Evolutionary conservation across 2,329 filamentous ascomycete species (phyloP).

Genomic region (Fusarium sp.): DNA sequence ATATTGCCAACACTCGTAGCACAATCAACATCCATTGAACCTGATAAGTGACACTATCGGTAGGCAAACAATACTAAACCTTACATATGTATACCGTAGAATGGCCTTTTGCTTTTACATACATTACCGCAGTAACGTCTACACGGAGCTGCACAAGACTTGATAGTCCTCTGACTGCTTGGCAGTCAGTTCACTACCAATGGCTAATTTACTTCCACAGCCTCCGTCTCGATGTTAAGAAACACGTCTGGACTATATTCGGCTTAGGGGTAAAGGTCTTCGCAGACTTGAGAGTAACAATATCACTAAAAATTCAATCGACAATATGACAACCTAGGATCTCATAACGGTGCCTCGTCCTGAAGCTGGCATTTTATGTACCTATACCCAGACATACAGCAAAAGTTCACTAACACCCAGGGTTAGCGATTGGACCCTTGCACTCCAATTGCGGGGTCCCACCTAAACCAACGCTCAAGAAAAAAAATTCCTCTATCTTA

Average conservation of each 20-base stretch:
- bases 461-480: slow-evolving; percentile 17
- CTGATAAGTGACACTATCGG: too few relatives aligned
- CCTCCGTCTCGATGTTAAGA: neutral
- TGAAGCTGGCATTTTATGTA: neutral
- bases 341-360: too few relatives aligned
- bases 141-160: neutral
- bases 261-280: too few relatives aligned
- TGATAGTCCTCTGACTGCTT: neutral
- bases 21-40: neutral
- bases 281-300: too few relatives aligned
- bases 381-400: too few relatives aligned
- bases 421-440: slow-evolving; percentile 33
- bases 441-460: slow-evolving; percentile 49
- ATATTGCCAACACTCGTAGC: neutral
- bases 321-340: too few relatives aligned
- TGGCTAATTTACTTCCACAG: neutral
- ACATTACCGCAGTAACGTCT: neutral
- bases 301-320: too few relatives aligned
- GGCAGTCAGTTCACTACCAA: neutral
- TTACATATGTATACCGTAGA: neutral
- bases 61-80: too few relatives aligned
- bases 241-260: too few relatives aligned
- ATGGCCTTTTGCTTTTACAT: neutral
- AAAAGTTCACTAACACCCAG: neutral
- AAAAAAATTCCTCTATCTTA: slow-evolving; percentile 55